phyloP scores from a whole-genome alignment of 768 basidiomycete genomes.

The Russula brevipes region DNA sequence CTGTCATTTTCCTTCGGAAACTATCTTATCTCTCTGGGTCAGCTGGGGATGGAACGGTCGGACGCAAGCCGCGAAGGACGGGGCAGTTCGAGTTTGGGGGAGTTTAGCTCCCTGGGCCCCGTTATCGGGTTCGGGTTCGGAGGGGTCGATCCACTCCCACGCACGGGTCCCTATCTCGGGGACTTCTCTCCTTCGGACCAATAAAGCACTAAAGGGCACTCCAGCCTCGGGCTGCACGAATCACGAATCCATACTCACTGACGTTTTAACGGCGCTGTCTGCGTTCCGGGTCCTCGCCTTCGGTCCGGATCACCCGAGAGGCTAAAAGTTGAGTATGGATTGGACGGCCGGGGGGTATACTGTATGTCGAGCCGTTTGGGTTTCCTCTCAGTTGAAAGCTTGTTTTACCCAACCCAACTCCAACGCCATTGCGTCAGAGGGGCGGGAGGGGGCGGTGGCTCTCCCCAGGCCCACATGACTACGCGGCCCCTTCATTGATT shows the following conservation, averaged over 20 bases:
- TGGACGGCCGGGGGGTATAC: neutral
- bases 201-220: conserved; percentile 1
- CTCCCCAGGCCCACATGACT: neutral
- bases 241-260: neutral
- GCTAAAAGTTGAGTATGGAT: neutral
- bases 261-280: conserved; percentile 9
- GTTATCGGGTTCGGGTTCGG: neutral
- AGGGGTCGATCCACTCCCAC: conserved; percentile 18
- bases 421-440: conserved; percentile 1
- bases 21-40: neutral
- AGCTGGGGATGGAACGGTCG: conserved; percentile 5
- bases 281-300: conserved; percentile 10
- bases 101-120: neutral
- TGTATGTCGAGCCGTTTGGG: neutral
- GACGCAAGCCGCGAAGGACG: conserved; percentile 1
- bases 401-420: conserved; percentile 1
- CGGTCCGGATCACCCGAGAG: conserved; percentile 11
- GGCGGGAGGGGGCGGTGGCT: neutral
- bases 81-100: neutral
- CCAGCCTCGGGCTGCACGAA: neutral
- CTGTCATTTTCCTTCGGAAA: neutral
- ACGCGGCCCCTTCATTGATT: no score
- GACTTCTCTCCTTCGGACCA: conserved; percentile 6
- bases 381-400: conserved; percentile 18
- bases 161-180: conserved; percentile 4